These are phyloP conservation scores for Apophysomyces variabilis DNA, from an alignment of 371 early-diverging fungal species.

Conservation along the genomic window DNA sequence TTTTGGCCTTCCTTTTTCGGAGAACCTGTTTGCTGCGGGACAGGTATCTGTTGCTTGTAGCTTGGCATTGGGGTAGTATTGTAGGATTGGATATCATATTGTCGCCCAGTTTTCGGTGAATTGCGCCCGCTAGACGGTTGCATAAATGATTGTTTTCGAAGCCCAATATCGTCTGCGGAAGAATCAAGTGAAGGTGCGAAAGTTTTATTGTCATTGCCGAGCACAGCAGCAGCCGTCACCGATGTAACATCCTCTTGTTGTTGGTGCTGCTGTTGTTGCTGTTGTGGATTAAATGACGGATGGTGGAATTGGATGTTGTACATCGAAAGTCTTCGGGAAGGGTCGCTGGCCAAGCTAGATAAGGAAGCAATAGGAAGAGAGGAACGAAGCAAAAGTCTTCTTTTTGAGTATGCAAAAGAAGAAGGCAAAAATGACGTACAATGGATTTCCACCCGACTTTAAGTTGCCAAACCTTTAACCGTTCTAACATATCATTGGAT, in stretches of 20 bases:
- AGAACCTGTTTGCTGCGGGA: constrained; percentile 9
- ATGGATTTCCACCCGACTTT: not conserved
- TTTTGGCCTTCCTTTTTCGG: constrained; percentile 14
- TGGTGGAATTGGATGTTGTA: constrained; percentile 11
- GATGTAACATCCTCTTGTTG: constrained; percentile 83
- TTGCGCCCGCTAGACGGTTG: constrained; percentile 17
- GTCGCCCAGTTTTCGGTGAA: constrained; percentile 18
- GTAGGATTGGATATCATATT: constrained; percentile 15
- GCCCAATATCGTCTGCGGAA: not conserved
- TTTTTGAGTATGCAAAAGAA: constrained; percentile 6
- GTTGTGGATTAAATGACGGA: constrained; percentile 1
- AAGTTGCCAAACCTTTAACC: too few relatives aligned
- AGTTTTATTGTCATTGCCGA: constrained; percentile 74
- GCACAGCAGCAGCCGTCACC: constrained; percentile 74
- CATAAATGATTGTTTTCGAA: constrained; percentile 13
- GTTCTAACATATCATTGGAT: too few relatives aligned
- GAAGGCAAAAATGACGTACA: not conserved
- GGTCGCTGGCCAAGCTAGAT: constrained; percentile 2
- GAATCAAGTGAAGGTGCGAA: constrained; percentile 17
- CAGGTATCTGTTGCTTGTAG: constrained; percentile 17
- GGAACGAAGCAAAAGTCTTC: not conserved
- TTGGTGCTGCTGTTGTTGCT: constrained; percentile 31
- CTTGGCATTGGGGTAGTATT: constrained; percentile 20
- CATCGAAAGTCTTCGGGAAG: constrained; percentile 1
- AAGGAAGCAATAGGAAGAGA: not conserved